Conservation (phyloP, 2,329 filamentous ascomycete species). For the Tolypocladium sp. region DNA sequence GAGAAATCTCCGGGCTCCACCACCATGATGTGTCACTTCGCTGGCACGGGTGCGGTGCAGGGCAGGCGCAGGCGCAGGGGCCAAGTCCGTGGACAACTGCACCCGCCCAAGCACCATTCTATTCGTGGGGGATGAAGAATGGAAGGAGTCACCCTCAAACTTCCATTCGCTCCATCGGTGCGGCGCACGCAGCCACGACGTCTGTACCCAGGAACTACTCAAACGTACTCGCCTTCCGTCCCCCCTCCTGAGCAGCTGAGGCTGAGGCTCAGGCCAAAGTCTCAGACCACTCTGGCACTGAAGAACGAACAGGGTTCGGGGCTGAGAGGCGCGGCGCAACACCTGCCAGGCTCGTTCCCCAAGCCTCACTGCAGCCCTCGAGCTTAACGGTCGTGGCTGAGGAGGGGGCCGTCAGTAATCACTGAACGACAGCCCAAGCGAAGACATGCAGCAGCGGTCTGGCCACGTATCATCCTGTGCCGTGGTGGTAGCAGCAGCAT, state of each 20-base stretch:
- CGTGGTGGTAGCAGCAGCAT: no score
- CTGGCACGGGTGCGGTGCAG: neutral
- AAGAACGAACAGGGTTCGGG: neutral
- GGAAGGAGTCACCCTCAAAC: no score
- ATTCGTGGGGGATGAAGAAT: neutral
- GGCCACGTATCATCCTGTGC: neutral
- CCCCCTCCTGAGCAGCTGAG: neutral
- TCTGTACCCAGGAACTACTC: no score
- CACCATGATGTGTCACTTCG: constrained; percentile 1
- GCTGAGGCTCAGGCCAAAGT: neutral
- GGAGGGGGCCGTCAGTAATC: neutral
- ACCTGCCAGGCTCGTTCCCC: neutral
- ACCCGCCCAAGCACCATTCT: neutral
- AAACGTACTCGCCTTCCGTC: no score
- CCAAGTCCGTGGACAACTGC: constrained; percentile 1
- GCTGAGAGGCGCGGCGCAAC: neutral
- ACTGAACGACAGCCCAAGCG: neutral
- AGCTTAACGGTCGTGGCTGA: neutral
- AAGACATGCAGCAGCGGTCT: neutral
- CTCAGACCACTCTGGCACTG: neutral
- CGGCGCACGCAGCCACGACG: no score
- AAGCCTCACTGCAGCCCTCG: neutral
- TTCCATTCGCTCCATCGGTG: no score
- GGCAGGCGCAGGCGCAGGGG: neutral
- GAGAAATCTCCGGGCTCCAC: constrained; percentile 12